phyloP scores from a whole-genome alignment of 306 rosid genomes.

The Inga laurina region DNA sequence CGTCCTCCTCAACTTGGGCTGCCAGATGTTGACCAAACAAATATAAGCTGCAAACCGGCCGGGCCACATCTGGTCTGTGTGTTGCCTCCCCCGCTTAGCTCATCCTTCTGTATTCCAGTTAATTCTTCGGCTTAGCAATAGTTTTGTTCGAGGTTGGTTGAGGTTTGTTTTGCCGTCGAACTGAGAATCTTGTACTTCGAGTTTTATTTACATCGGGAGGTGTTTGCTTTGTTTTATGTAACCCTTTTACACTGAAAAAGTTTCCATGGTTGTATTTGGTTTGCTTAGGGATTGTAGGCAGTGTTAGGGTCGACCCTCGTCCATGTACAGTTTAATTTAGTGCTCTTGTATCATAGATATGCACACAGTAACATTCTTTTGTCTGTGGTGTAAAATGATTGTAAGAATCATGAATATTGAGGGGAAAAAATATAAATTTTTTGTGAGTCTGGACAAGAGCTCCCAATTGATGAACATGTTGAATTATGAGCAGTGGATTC shows the following conservation, averaged over 20 bases:
- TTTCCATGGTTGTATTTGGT: conserved; percentile 35
- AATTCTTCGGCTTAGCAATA: conserved; percentile 34
- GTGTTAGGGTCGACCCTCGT: conserved; percentile 32
- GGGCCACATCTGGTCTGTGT: conserved; percentile 96
- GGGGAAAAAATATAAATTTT: background rate
- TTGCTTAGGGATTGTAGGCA: conserved; percentile 35
- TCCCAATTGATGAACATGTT: background rate
- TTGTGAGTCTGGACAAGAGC: background rate
- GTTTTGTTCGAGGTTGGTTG: conserved; percentile 33
- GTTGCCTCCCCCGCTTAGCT: conserved; percentile 89
- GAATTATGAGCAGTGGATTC: background rate
- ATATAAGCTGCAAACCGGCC: conserved; percentile 88
- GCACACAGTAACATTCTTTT: conserved; percentile 31
- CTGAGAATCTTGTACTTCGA: conserved; percentile 23
- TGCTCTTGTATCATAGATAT: conserved; percentile 41
- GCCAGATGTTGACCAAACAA: conserved; percentile 76
- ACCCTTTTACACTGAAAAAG: conserved; percentile 11
- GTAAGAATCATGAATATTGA: conserved; percentile 26
- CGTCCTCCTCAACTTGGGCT: conserved; percentile 88
- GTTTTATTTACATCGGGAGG: conserved; percentile 34
- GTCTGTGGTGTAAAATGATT: conserved; percentile 29
- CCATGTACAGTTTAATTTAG: conserved; percentile 56
- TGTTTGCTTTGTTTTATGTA: conserved; percentile 34
- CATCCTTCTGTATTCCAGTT: conserved; percentile 91
- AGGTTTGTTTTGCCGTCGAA: conserved; percentile 20